Evolutionary conservation across 768 basidiomycete species (phyloP).

Genomic region (Trametes gibbosa): DNA sequence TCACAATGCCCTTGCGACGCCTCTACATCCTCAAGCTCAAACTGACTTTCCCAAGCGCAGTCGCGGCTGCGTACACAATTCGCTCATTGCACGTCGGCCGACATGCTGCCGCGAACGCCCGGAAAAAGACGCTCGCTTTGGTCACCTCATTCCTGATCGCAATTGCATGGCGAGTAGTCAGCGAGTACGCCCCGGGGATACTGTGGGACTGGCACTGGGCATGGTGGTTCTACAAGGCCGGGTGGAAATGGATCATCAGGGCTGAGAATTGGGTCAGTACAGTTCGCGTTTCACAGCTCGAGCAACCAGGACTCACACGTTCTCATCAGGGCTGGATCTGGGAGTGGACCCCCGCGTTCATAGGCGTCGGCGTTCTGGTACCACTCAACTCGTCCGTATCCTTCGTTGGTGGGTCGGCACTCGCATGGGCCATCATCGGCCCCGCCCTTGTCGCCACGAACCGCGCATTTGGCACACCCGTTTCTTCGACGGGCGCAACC

Average conservation of each 20-base stretch:
- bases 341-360: constrained; percentile 26
- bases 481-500: constrained; percentile 5
- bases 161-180: constrained; percentile 18
- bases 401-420: constrained; percentile 20
- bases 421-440: constrained; percentile 24
- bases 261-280: constrained; percentile 21
- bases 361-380: constrained; percentile 22
- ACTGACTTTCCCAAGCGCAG: constrained; percentile 23
- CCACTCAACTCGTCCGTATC: constrained; percentile 21
- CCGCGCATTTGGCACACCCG: constrained; percentile 16
- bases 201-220: constrained; percentile 27
- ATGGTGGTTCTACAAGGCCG: constrained; percentile 24
- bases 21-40: constrained; percentile 26
- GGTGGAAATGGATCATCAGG: constrained; percentile 23
- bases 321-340: constrained; percentile 19
- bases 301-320: neutral
- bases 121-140: constrained; percentile 24
- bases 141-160: constrained; percentile 17
- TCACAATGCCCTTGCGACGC: constrained; percentile 25
- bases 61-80: constrained; percentile 25
- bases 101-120: constrained; percentile 19
- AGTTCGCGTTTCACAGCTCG: neutral
- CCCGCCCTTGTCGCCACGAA: constrained; percentile 22
- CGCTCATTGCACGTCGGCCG: constrained; percentile 25
- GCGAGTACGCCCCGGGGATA: constrained; percentile 25